A percentile compares a stretch with the other conserved stretches of the same genome.
Evolutionary conservation across 371 early-diverging fungal species (phyloP).

Genomic region (Synchytrium microbalum): DNA sequence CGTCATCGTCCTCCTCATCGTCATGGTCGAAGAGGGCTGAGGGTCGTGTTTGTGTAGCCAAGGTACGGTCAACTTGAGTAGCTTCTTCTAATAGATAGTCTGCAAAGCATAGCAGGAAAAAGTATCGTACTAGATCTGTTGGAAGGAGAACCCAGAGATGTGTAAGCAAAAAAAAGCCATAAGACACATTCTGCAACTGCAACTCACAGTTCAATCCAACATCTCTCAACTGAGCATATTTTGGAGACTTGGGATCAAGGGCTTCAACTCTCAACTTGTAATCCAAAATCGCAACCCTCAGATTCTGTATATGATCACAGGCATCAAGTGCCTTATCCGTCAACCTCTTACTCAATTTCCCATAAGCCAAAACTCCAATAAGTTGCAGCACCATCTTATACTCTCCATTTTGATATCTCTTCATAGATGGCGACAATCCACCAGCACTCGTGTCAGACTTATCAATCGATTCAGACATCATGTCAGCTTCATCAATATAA

Average conservation of each 20-base stretch:
- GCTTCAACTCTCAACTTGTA: slow-evolving; percentile 51
- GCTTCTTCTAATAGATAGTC: slow-evolving; percentile 54
- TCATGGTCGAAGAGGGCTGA: not conserved
- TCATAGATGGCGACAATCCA: slow-evolving; percentile 25
- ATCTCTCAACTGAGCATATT: slow-evolving; percentile 38
- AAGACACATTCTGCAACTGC: too few relatives aligned
- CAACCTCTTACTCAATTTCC: slow-evolving; percentile 58
- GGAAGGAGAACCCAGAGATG: too few relatives aligned
- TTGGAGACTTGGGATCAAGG: slow-evolving; percentile 37
- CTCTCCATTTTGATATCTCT: slow-evolving; percentile 50
- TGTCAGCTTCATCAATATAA: slow-evolving; percentile 26
- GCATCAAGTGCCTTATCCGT: slow-evolving; percentile 64
- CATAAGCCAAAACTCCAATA: slow-evolving; percentile 55
- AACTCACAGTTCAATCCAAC: slow-evolving; percentile 39
- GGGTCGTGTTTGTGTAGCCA: slow-evolving; percentile 6
- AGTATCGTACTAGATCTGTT: slow-evolving; percentile 57
- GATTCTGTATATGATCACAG: slow-evolving; percentile 70
- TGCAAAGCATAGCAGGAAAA: slow-evolving; percentile 64
- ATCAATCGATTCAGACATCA: slow-evolving; percentile 30
- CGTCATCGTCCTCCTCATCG: slow-evolving; percentile 8
- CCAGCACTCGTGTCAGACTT: not conserved
- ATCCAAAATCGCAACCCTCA: slow-evolving; percentile 60
- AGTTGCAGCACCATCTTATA: slow-evolving; percentile 60
- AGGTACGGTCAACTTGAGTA: not conserved
- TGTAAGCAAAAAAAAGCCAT: too few relatives aligned